These are phyloP conservation scores for Petasospora rhodanensis DNA, from an alignment of 1,139 yeast genomes.

Conservation along the genomic window DNA sequence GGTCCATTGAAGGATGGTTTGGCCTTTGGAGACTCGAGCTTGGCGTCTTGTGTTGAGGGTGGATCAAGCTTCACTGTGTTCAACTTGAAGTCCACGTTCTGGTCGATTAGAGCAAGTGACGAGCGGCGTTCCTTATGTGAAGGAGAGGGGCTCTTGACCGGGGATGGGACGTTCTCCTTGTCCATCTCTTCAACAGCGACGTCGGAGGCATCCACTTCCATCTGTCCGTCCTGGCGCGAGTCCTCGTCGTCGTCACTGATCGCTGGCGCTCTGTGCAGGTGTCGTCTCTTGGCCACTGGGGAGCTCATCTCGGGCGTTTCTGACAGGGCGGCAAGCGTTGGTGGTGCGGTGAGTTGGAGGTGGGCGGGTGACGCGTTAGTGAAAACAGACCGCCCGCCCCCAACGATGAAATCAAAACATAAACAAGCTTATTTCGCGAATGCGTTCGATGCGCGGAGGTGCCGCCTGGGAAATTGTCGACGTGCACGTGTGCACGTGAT, in stretches of 20 bases:
- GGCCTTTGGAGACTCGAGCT: slow-evolving; percentile 31
- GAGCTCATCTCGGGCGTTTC: slow-evolving; percentile 25
- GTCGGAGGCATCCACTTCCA: slow-evolving; percentile 15
- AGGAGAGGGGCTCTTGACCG: slow-evolving; percentile 12
- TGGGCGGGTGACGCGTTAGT: too few relatives aligned
- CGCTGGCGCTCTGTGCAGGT: slow-evolving; percentile 8
- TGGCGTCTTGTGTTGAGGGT: slow-evolving; percentile 10
- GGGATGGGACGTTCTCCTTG: slow-evolving; percentile 20
- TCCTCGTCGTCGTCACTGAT: not conserved
- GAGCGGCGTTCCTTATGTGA: slow-evolving; percentile 15
- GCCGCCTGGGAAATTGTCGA: too few relatives aligned
- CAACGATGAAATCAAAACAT: too few relatives aligned
- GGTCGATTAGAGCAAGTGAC: slow-evolving; percentile 21
- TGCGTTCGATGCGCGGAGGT: too few relatives aligned
- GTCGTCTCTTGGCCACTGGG: slow-evolving; percentile 24
- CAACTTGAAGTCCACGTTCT: slow-evolving; percentile 14
- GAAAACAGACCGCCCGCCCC: too few relatives aligned
- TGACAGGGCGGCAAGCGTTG: too few relatives aligned
- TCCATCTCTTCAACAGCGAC: slow-evolving; percentile 10
- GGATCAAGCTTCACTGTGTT: slow-evolving; percentile 17
- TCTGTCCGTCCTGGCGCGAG: slow-evolving; percentile 8
- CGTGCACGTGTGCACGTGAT: too few relatives aligned
- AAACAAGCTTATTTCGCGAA: too few relatives aligned
- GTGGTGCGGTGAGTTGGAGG: too few relatives aligned
- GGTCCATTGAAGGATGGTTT: slow-evolving; percentile 33